These are phyloP conservation scores for Hagleromyces aurorensis DNA, from an alignment of 805 yeast species.

Conservation along the genomic window DNA sequence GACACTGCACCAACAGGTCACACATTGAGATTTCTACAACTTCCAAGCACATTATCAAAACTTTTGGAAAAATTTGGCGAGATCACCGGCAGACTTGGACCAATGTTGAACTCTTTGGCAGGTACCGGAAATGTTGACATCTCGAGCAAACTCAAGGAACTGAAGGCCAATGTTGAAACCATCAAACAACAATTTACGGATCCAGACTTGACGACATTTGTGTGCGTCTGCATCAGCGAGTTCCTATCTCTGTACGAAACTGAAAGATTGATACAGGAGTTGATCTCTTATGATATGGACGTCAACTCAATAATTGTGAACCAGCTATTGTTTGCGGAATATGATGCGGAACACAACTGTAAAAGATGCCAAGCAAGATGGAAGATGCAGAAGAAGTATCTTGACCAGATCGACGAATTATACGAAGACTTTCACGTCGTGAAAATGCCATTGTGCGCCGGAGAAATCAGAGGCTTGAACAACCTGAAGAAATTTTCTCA, in stretches of 20 bases:
- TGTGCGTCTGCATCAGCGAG: slow-evolving; percentile 96
- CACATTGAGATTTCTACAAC: slow-evolving; percentile 86
- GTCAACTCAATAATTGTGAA: slow-evolving; percentile 94
- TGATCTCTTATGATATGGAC: slow-evolving; percentile 90
- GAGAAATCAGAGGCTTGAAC: slow-evolving; percentile 89
- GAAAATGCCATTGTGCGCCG: slow-evolving; percentile 89
- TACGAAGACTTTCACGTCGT: slow-evolving; percentile 96
- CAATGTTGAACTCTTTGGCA: slow-evolving; percentile 72
- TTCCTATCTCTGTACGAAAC: slow-evolving; percentile 94
- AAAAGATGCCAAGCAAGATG: slow-evolving; percentile 87
- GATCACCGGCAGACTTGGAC: slow-evolving; percentile 80
- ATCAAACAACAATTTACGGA: slow-evolving; percentile 92
- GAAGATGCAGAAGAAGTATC: slow-evolving; percentile 92
- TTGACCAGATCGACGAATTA: slow-evolving; percentile 90
- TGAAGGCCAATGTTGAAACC: slow-evolving; percentile 72
- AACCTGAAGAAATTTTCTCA: slow-evolving; percentile 77
- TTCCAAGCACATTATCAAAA: slow-evolving; percentile 87
- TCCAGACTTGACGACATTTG: slow-evolving; percentile 91
- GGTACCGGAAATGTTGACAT: slow-evolving; percentile 65
- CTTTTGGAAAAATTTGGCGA: slow-evolving; percentile 82
- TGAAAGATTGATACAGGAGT: slow-evolving; percentile 95
- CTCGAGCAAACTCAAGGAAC: slow-evolving; percentile 47
- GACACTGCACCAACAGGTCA: slow-evolving; percentile 99
- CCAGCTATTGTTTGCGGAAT: slow-evolving; percentile 80
- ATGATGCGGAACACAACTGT: slow-evolving; percentile 62